These are phyloP conservation scores for Sicyos edulis DNA, from an alignment of 306 rosid species.

Conservation along the genomic window DNA sequence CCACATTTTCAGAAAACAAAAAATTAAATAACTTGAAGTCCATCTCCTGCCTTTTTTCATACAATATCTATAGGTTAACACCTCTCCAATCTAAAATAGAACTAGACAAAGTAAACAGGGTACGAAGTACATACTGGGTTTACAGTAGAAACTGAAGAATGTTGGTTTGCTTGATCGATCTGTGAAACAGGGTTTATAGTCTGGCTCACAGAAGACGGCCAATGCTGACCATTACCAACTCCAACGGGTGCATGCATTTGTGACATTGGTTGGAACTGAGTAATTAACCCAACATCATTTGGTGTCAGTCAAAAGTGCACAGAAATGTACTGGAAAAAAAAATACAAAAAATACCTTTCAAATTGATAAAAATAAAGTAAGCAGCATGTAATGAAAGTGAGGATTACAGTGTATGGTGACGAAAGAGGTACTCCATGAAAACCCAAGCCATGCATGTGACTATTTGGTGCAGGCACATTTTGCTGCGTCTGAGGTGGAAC, in stretches of 20 bases:
- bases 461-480: constrained; percentile 46
- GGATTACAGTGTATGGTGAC: constrained; percentile 65
- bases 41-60: neutral
- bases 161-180: constrained; percentile 56
- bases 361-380: constrained; percentile 15
- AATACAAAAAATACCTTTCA: neutral
- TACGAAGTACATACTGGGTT: constrained; percentile 43
- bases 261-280: constrained; percentile 64
- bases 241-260: constrained; percentile 57
- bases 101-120: constrained; percentile 13
- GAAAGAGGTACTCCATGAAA: constrained; percentile 60
- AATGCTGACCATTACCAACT: constrained; percentile 57
- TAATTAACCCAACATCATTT: constrained; percentile 46
- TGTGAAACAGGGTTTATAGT: constrained; percentile 39
- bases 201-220: constrained; percentile 70
- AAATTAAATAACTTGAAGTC: constrained; percentile 7
- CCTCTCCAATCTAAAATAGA: neutral
- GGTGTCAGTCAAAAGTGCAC: constrained; percentile 55
- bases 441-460: constrained; percentile 69
- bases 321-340: constrained; percentile 50
- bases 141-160: constrained; percentile 41
- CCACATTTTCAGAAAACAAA: no score
- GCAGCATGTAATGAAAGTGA: constrained; percentile 1
- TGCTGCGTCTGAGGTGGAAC: constrained; percentile 65
- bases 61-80: neutral